These are phyloP conservation scores for Corymbia calophylla DNA, from an alignment of 441 rosid species.

Conservation along the genomic window DNA sequence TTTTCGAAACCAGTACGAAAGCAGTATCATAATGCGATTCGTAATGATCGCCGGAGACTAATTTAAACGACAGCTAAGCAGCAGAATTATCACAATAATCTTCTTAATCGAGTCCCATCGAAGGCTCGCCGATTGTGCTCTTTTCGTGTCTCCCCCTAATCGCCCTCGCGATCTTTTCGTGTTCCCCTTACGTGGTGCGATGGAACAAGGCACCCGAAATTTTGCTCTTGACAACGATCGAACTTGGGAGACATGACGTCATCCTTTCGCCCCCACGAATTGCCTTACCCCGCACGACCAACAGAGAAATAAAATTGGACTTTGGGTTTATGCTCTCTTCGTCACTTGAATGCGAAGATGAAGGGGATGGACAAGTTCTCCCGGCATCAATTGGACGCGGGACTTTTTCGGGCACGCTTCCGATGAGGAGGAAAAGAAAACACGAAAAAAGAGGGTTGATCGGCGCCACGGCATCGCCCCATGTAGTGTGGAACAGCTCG, in stretches of 20 bases:
- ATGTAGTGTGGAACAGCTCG: background rate
- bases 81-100: background rate
- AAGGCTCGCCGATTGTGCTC: background rate
- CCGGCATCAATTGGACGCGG: background rate
- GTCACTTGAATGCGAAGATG: background rate
- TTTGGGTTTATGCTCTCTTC: background rate
- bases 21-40: background rate
- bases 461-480: background rate
- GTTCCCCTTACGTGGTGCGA: background rate
- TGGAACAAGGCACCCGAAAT: background rate
- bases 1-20: background rate
- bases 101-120: background rate
- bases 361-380: background rate
- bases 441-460: background rate
- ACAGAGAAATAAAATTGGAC: background rate
- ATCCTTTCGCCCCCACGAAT: background rate
- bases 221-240: background rate
- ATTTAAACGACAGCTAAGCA: background rate
- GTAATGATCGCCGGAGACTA: background rate
- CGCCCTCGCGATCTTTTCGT: background rate
- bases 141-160: background rate
- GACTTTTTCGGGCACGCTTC: background rate
- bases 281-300: background rate
- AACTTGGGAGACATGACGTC: background rate
- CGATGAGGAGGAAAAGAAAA: no score